Base-by-base conservation (phyloP, 345 rosid genomes). In the Camelina laxa region DNA sequence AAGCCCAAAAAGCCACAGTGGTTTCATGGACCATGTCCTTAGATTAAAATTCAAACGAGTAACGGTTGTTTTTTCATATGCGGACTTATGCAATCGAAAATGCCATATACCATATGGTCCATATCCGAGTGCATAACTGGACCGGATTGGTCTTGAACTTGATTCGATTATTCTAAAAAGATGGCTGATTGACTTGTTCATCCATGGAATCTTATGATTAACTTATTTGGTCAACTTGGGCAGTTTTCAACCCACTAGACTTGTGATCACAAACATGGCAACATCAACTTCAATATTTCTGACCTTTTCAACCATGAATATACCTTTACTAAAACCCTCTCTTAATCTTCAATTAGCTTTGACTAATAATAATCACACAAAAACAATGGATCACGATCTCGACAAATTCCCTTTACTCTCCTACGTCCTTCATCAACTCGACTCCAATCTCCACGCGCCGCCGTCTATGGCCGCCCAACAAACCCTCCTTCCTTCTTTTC, bases 401-500 rank as follows among this genome's bases (percentile, higher is more conserved):
- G 80, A 78, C 39, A 76, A 69, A 6, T 85, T 77, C 69, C 96
- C 96, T 0, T 69, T 94, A 56, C 86, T 91, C 67, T 85, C 84
- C 19, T 91, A 85, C 57, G 82, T 87, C 15, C 79, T 91, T 30
- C 84, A 86, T 69, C 77, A 83, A 3, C 51, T 78, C 49, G 76
- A 87, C 38, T 79, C 91, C 69, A 58, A 66, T 42, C 50, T 60
- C 3, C 55, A 78, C 69, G 80, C 83, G 10, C 79, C 81, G 4
- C 84, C 80, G 10, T 85, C 91, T 12, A 67, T 82, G 57, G 71
- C 80, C 30, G 65, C 61, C 51, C 84, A 38, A 78, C 75, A 60
- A 57, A 53, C 65, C 38, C 77, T 89, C 17, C 63, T 66, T 11
- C 64, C 82, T 14, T 80, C 77, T 0, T 75, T 85, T 62, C 93